A percentile compares a stretch with the other conserved stretches of the same genome.
Conservation (phyloP, 1,284 basidiomycete genomes). For the Apiotrichum brassicae region DNA sequence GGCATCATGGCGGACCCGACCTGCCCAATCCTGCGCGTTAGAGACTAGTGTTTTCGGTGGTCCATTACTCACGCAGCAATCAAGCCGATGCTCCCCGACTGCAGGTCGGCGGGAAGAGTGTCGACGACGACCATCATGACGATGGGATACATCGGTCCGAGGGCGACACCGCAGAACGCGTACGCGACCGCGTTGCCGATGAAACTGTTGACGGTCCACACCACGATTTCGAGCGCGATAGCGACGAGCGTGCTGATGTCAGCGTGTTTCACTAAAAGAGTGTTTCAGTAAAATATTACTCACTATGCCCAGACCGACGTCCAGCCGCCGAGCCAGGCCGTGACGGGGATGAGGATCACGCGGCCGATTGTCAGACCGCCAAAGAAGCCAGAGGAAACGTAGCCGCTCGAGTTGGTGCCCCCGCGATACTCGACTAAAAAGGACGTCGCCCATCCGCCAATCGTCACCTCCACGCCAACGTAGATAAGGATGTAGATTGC, state of each 20-base stretch:
- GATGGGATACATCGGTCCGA: conserved; percentile 60
- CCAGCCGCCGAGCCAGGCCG: conserved; percentile 30
- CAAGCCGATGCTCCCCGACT: conserved; percentile 62
- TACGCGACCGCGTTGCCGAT: conserved; percentile 58
- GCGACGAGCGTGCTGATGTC: conserved; percentile 18
- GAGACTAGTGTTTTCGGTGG: conserved; percentile 31
- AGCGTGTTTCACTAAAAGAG: too few relatives aligned
- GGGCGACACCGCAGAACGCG: conserved; percentile 52
- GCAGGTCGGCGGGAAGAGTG: conserved; percentile 57
- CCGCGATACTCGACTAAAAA: conserved; percentile 38
- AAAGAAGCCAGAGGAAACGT: conserved; percentile 42
- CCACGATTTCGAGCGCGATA: conserved; percentile 53
- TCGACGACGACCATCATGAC: conserved; percentile 45
- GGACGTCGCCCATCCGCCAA: conserved; percentile 42
- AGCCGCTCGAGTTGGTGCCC: conserved; percentile 33
- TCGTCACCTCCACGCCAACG: conserved; percentile 40
- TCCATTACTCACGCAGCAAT: conserved; percentile 18
- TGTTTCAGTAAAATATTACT: conserved; percentile 2
- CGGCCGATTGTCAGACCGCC: conserved; percentile 40
- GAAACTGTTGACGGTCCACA: conserved; percentile 60
- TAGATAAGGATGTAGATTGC: conserved; percentile 38
- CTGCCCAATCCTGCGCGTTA: conserved; percentile 52
- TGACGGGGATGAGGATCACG: conserved; percentile 39
- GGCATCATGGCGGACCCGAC: conserved; percentile 62
- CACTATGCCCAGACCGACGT: conserved; percentile 38